A percentile compares a stretch with the other conserved stretches of the same genome.
phyloP scores from a whole-genome alignment of 2,329 filamentous ascomycete genomes.

The Diaporthe citriasiana region DNA sequence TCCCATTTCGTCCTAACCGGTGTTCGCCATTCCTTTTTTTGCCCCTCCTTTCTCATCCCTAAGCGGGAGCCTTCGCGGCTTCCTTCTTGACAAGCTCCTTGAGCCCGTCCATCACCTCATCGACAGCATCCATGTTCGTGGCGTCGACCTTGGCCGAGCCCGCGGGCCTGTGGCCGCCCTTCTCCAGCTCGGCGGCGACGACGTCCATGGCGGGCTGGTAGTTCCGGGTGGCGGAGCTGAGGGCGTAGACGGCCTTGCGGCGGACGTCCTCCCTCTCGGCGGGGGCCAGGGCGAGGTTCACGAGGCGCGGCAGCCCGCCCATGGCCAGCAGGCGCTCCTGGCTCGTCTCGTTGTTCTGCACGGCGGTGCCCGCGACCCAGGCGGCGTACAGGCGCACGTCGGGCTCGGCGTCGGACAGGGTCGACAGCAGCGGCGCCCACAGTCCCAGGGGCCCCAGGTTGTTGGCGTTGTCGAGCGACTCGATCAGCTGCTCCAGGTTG shows the following conservation, averaged over 20 bases:
- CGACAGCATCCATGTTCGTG: conserved; percentile 87
- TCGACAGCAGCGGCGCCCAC: conserved; percentile 84
- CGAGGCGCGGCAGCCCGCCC: conserved; percentile 79
- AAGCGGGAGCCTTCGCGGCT: conserved; percentile 39
- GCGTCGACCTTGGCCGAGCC: conserved; percentile 78
- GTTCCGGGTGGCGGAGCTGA: conserved; percentile 89
- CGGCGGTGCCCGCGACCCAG: conserved; percentile 95
- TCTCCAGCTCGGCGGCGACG: conserved; percentile 72
- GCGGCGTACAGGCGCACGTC: conserved; percentile 88
- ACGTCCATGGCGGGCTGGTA: conserved; percentile 86
- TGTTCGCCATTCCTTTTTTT: background rate
- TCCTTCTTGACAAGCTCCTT: conserved; percentile 64
- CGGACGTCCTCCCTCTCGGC: conserved; percentile 75
- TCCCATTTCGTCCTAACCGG: conserved; percentile 30
- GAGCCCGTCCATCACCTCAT: conserved; percentile 78
- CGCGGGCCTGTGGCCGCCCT: conserved; percentile 61
- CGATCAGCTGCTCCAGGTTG: conserved; percentile 94
- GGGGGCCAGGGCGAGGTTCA: conserved; percentile 72
- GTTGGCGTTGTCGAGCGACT: conserved; percentile 96
- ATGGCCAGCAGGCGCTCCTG: conserved; percentile 78
- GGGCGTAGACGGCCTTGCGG: conserved; percentile 89
- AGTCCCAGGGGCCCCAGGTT: conserved; percentile 84
- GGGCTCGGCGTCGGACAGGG: conserved; percentile 76
- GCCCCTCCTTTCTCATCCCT: background rate
- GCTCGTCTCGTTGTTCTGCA: conserved; percentile 92